Evolutionary conservation across 2,329 filamentous ascomycete species (phyloP).

Genomic region (Rutstroemia sp.): DNA sequence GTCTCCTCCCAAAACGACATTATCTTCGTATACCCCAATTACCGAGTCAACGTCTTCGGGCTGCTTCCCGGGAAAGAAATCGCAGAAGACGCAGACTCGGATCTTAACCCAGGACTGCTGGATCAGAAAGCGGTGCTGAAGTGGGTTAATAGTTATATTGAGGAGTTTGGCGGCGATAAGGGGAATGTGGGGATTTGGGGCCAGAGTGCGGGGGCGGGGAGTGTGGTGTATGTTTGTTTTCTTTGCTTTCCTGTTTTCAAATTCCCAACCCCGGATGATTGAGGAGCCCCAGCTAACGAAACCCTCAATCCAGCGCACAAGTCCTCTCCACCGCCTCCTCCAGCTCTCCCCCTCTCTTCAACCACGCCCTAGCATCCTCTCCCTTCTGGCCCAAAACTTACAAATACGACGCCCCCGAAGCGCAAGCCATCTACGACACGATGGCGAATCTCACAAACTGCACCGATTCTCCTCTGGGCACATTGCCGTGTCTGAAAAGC

Average conservation of each 20-base stretch:
- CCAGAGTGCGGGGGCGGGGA: slow-evolving; percentile 47
- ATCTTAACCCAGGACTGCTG: slow-evolving; percentile 52
- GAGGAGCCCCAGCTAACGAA: not conserved
- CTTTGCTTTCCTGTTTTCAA: not conserved
- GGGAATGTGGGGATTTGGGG: slow-evolving; percentile 53
- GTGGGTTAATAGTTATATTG: slow-evolving; percentile 54
- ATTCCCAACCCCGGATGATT: not conserved
- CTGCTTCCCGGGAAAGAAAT: slow-evolving; percentile 54
- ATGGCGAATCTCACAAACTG: slow-evolving; percentile 39
- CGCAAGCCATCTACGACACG: slow-evolving; percentile 38
- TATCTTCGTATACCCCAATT: slow-evolving; percentile 52
- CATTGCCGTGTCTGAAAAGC: slow-evolving; percentile 46
- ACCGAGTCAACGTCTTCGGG: slow-evolving; percentile 60
- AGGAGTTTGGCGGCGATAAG: slow-evolving; percentile 50
- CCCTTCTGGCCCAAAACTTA: slow-evolving; percentile 50
- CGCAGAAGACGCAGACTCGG: slow-evolving; percentile 43
- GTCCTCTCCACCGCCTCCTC: slow-evolving; percentile 40
- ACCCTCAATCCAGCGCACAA: slow-evolving; percentile 32
- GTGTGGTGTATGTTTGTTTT: slow-evolving; percentile 31
- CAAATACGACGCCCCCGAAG: slow-evolving; percentile 38
- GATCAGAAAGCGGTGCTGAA: slow-evolving; percentile 52
- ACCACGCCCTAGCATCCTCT: slow-evolving; percentile 41
- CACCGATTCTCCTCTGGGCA: slow-evolving; percentile 30
- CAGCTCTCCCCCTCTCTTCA: slow-evolving; percentile 38
- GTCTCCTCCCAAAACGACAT: slow-evolving; percentile 41